Evolutionary conservation across 306 rosid species (phyloP).

Genomic region (Cicer chorassanicum): DNA sequence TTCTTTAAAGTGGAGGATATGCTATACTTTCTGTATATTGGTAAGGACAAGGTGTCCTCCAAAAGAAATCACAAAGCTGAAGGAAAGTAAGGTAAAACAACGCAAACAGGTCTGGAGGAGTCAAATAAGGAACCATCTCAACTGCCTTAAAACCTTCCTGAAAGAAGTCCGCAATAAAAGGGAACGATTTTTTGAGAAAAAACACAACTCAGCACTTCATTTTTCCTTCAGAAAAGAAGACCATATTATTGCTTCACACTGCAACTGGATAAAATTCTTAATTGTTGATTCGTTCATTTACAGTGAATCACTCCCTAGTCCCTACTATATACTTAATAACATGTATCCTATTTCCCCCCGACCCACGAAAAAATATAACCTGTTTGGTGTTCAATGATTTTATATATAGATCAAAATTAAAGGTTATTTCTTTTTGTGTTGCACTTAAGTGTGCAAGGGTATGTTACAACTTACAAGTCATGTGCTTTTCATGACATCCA

Average conservation of each 20-base stretch:
- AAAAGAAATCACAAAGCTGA: neutral
- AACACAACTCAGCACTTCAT: neutral
- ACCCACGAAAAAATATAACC: neutral
- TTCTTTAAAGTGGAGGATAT: neutral
- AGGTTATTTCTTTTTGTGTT: slow-evolving; percentile 2
- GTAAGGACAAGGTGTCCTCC: neutral
- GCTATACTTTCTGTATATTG: neutral
- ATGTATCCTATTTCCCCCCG: neutral
- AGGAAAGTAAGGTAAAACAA: neutral
- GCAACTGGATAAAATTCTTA: neutral
- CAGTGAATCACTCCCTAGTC: neutral
- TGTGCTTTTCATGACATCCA: slow-evolving; percentile 17
- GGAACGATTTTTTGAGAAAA: neutral
- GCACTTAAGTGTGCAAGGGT: neutral
- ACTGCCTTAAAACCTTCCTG: neutral
- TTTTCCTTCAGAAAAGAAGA: slow-evolving; percentile 1
- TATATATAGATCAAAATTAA: slow-evolving; percentile 8
- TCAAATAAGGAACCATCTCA: slow-evolving; percentile 8
- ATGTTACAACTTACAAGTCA: slow-evolving; percentile 25
- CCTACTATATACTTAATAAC: neutral
- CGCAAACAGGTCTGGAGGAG: neutral
- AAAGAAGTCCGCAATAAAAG: neutral
- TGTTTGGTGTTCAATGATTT: neutral
- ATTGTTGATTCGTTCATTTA: neutral
- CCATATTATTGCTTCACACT: neutral